Conservation (phyloP, 1,284 basidiomycete genomes). For the Fomes fomentarius region DNA sequence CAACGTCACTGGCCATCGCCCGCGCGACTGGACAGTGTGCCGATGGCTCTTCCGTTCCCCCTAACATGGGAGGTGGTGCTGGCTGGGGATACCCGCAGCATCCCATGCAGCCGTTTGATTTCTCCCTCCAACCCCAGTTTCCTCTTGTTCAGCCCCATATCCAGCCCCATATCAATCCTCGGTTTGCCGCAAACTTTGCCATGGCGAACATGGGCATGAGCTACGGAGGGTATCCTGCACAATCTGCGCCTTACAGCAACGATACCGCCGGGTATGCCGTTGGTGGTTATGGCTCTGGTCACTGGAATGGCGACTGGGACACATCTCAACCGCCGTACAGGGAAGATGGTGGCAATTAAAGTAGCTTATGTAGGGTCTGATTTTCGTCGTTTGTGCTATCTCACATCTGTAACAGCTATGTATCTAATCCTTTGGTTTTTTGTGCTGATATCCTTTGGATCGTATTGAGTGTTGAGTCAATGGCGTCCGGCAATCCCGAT, state of each 20-base stretch:
- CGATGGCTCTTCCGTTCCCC: conserved; percentile 27
- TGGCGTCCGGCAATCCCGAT: conserved; percentile 14
- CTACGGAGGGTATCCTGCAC: conserved; percentile 16
- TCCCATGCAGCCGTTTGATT: conserved; percentile 26
- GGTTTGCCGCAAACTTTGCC: conserved; percentile 55
- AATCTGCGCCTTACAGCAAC: conserved; percentile 18
- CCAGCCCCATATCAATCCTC: conserved; percentile 83
- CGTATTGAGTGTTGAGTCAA: too few species aligned
- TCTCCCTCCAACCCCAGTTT: conserved; percentile 35
- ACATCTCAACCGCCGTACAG: not conserved
- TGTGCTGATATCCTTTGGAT: too few species aligned
- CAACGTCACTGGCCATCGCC: conserved; percentile 51
- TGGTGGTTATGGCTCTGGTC: conserved; percentile 5
- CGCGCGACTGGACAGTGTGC: conserved; percentile 47
- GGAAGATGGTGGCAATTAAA: not conserved
- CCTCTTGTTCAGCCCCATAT: conserved; percentile 58
- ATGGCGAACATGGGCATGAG: conserved; percentile 24
- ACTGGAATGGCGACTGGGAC: conserved; percentile 14
- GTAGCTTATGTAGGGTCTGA: too few species aligned
- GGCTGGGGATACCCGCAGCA: conserved; percentile 29
- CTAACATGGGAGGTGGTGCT: conserved; percentile 11
- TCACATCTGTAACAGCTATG: conserved; percentile 19
- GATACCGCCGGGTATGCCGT: conserved; percentile 13
- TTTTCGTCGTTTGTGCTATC: not conserved
- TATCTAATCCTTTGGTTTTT: too few species aligned